Evolutionary conservation across 2,329 filamentous ascomycete genomes (phyloP).

Genomic region (Aotearoamyces nothofagi): DNA sequence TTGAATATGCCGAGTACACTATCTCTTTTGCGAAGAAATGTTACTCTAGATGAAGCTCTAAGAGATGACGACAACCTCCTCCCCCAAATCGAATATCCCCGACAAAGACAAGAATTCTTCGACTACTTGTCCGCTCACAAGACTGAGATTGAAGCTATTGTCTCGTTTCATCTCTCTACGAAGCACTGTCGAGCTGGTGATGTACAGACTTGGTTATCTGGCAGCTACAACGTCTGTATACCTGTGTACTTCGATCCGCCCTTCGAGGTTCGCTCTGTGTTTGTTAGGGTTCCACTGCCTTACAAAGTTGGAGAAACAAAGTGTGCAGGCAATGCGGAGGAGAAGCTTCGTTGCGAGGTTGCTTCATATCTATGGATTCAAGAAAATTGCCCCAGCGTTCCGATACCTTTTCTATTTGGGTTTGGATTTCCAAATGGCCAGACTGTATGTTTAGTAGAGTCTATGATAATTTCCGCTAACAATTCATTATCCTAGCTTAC

Average conservation of each 20-base stretch:
- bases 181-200: constrained; percentile 10
- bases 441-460: constrained; percentile 10
- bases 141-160: constrained; percentile 12
- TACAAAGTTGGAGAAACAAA: constrained; percentile 22
- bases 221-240: constrained; percentile 23
- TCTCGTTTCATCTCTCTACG: constrained; percentile 15
- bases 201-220: constrained; percentile 18
- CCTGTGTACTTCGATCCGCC: constrained; percentile 12
- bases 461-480: constrained; percentile 2
- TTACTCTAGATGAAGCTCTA: constrained; percentile 1
- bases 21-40: constrained; percentile 5
- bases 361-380: constrained; percentile 24
- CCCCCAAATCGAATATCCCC: constrained; percentile 5
- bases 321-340: constrained; percentile 24
- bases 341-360: constrained; percentile 26
- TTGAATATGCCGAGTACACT: background rate
- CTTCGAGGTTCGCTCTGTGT: constrained; percentile 12
- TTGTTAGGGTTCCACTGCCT: constrained; percentile 18
- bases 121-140: constrained; percentile 7
- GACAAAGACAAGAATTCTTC: constrained; percentile 12
- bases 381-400: constrained; percentile 21
- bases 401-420: constrained; percentile 20
- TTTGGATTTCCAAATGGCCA: constrained; percentile 20
- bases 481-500: constrained; percentile 7
- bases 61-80: constrained; percentile 6